Percentiles rank a stretch among this genome's conserved stretches.
Evolutionary conservation across 495 filamentous ascomycete genomes (phyloP).

Genomic region (Stereocaulon alpinum): DNA sequence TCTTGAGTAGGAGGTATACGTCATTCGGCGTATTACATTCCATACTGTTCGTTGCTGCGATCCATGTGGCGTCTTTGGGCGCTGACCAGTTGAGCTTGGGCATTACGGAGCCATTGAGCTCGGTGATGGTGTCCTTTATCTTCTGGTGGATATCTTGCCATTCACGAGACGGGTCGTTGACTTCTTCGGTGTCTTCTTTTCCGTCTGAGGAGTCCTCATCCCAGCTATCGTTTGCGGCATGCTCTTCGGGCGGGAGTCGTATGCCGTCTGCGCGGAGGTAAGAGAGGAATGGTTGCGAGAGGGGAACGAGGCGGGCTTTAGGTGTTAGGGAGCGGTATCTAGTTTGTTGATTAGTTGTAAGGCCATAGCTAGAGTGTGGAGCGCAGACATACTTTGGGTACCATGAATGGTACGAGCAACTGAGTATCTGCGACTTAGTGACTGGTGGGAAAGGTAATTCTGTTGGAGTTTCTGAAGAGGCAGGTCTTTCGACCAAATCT

Average conservation of each 20-base stretch:
- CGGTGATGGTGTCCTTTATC: slow-evolving; percentile 64
- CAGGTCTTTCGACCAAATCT: neutral
- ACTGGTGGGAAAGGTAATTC: slow-evolving; percentile 71
- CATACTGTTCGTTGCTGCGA: slow-evolving; percentile 77
- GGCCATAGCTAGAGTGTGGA: neutral
- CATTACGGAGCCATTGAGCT: slow-evolving; percentile 69
- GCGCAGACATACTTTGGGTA: slow-evolving; percentile 50
- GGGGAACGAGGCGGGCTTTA: slow-evolving; percentile 72
- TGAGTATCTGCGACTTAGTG: slow-evolving; percentile 72
- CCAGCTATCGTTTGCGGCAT: slow-evolving; percentile 28
- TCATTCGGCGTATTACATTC: slow-evolving; percentile 82
- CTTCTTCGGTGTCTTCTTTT: slow-evolving; percentile 31
- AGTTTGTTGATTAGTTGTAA: slow-evolving; percentile 10
- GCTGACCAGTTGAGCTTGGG: slow-evolving; percentile 97
- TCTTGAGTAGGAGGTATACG: slow-evolving; percentile 86
- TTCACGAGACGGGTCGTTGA: slow-evolving; percentile 44
- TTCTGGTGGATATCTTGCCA: slow-evolving; percentile 65
- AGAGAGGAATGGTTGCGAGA: slow-evolving; percentile 60
- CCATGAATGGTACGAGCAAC: slow-evolving; percentile 93
- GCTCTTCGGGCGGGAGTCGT: slow-evolving; percentile 56
- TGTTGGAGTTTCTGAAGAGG: slow-evolving; percentile 18
- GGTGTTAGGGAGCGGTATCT: slow-evolving; percentile 74
- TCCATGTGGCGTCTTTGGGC: slow-evolving; percentile 96
- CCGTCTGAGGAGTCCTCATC: slow-evolving; percentile 28
- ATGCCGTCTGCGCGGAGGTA: slow-evolving; percentile 94